These are phyloP conservation scores for Lactarius sp. DNA, from an alignment of 768 basidiomycete genomes.

Conservation along the genomic window DNA sequence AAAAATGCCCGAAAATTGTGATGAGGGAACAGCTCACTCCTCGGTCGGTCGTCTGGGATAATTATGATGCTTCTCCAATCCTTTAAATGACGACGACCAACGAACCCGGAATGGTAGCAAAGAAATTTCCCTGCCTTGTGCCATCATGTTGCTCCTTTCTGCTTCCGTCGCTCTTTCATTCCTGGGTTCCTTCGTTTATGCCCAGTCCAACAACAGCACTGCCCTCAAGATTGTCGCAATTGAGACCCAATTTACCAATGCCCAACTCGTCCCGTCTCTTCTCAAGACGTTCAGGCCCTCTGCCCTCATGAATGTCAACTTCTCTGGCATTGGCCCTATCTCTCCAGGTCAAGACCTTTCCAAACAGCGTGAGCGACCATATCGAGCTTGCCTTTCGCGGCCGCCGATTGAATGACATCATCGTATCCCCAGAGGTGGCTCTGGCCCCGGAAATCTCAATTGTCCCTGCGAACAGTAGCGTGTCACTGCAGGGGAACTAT, in stretches of 20 bases:
- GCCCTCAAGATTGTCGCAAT: slow-evolving; percentile 50
- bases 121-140: background rate
- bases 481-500: slow-evolving; percentile 45
- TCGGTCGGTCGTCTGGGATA: too few species aligned
- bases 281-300: slow-evolving; percentile 55
- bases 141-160: slow-evolving; percentile 13
- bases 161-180: slow-evolving; percentile 33
- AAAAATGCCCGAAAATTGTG: too few species aligned
- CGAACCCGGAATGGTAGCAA: background rate
- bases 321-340: slow-evolving; percentile 44
- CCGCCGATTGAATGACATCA: background rate
- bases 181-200: slow-evolving; percentile 41
- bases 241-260: slow-evolving; percentile 61
- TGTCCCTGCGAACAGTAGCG: slow-evolving; percentile 45
- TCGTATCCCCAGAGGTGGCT: slow-evolving; percentile 44
- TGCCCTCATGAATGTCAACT: slow-evolving; percentile 52
- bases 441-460: slow-evolving; percentile 51
- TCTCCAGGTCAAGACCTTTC: slow-evolving; percentile 57
- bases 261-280: slow-evolving; percentile 58
- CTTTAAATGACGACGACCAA: background rate
- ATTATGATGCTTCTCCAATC: background rate
- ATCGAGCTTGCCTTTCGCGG: background rate
- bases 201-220: slow-evolving; percentile 39
- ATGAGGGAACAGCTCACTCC: too few species aligned
- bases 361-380: slow-evolving; percentile 46